phyloP scores from a whole-genome alignment of 805 yeast genomes.

The Kregervanrija pseudodelftensis region DNA sequence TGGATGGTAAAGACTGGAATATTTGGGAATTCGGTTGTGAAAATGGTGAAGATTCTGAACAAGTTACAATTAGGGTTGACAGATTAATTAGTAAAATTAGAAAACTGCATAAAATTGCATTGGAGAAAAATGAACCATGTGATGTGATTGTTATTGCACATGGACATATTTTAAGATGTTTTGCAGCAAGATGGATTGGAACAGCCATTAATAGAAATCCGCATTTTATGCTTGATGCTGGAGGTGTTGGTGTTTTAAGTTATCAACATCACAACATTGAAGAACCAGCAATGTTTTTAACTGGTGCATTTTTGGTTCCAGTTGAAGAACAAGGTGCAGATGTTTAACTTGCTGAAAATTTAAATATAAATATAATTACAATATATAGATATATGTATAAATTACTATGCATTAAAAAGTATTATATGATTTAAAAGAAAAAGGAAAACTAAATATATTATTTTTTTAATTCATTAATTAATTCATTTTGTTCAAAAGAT shows the following conservation, averaged over 20 bases:
- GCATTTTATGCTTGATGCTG: slow-evolving; percentile 81
- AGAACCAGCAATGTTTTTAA: slow-evolving; percentile 81
- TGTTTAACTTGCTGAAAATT: slow-evolving; percentile 9
- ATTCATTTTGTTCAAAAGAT: slow-evolving; percentile 47
- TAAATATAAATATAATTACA: not conserved
- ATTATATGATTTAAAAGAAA: not conserved
- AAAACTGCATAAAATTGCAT: slow-evolving; percentile 47
- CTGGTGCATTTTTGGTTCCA: slow-evolving; percentile 78
- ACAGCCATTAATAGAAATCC: slow-evolving; percentile 59
- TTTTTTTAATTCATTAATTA: slow-evolving; percentile 38
- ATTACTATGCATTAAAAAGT: not conserved
- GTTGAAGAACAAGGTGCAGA: slow-evolving; percentile 45
- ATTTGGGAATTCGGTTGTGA: slow-evolving; percentile 95
- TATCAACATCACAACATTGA: slow-evolving; percentile 78
- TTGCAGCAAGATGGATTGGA: slow-evolving; percentile 84
- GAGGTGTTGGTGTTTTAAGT: slow-evolving; percentile 88
- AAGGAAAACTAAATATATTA: not conserved
- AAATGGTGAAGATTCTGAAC: slow-evolving; percentile 65
- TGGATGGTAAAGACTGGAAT: slow-evolving; percentile 51
- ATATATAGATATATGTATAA: not conserved
- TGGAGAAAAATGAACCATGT: slow-evolving; percentile 44
- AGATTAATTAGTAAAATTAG: slow-evolving; percentile 58
- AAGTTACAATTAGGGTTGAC: slow-evolving; percentile 70
- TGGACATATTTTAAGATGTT: slow-evolving; percentile 86
- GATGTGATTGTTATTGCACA: slow-evolving; percentile 86